Conservation (phyloP, 371 early-diverging fungal genomes). For the Mucor piriformis region DNA sequence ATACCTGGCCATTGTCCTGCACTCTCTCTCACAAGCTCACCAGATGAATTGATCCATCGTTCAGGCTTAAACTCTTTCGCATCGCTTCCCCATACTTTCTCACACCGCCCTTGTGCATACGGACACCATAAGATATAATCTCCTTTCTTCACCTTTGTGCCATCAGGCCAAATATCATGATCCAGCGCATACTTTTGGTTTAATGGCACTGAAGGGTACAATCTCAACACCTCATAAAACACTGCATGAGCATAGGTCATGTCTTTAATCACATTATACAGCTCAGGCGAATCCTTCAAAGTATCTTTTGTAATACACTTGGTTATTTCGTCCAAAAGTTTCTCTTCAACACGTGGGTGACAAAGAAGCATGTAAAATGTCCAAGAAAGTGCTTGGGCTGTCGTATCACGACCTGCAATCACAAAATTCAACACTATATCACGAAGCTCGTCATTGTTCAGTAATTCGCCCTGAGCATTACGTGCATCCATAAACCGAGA, state of each 20-base stretch:
- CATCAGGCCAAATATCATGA: conserved; percentile 73
- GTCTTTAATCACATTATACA: conserved; percentile 50
- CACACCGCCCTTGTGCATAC: conserved; percentile 60
- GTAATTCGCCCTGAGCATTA: conserved; percentile 52
- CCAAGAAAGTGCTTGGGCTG: conserved; percentile 78
- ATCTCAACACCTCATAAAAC: conserved; percentile 65
- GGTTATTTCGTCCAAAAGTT: conserved; percentile 61
- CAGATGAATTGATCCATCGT: conserved; percentile 55
- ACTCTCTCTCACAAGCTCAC: conserved; percentile 37
- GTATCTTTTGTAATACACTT: conserved; percentile 31
- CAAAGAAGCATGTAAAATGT: conserved; percentile 60
- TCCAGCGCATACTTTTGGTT: conserved; percentile 65
- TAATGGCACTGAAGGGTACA: conserved; percentile 73
- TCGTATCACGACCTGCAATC: conserved; percentile 71
- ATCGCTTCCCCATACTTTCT: conserved; percentile 64
- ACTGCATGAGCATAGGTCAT: conserved; percentile 64
- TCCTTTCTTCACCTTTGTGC: conserved; percentile 59
- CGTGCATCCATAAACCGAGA: conserved; percentile 62
- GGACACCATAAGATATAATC: conserved; percentile 56
- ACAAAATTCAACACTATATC: conserved; percentile 76
- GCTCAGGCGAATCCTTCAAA: conserved; percentile 26
- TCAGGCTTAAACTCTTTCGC: conserved; percentile 64
- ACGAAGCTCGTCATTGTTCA: conserved; percentile 57
- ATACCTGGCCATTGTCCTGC: conserved; percentile 45
- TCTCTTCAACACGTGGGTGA: conserved; percentile 55